Evolutionary conservation across 345 rosid genomes (phyloP), one percentile per base, ranked within the genome.

Genomic region (Noccaea caerulescens): DNA sequence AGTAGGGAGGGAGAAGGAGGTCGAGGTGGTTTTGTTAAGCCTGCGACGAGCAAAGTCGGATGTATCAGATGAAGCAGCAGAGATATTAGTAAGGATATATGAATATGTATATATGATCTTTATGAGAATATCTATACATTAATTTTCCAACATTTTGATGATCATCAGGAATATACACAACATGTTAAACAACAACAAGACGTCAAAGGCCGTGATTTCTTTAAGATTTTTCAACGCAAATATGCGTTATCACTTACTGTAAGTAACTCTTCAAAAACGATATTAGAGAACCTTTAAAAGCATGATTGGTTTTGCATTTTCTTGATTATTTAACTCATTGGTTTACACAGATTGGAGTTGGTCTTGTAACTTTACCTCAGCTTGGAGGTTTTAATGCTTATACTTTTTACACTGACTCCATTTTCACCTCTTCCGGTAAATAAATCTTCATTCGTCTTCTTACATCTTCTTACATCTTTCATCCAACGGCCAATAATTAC

Each of bases 331-430:
- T 8, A 8, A 2, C 11, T 18, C 2, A 56, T 16, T 65, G 39
- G 39, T 66, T 65, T 4, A 43, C 2, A n/a, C 58, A 86, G 93
- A 87, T 88, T 58, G 93, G 86, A 25, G 79, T 87, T 41, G 94
- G 90, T 37, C 75, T 92, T 68, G 86, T 92, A 94, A 81, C 73
- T 56, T 76, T 92, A 76, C 98, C 91, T 76, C 89, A 89, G 41
- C 84, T 92, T 51, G 92, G 96, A 59, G 98, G 98, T 38, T 84
- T 85, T 55, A 81, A 72, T 45, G 87, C 65, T 45, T 79, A 82
- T 56, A 73, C 80, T 6, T 86, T 86, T 58, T 86, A 86, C 63
- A 83, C 90, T 30, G 82, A 78, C 69, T 54, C 90, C 41, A 86
- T 86, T 23, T 83, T 86, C 46, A 61, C 58, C 20, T 80, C 86